A percentile compares a stretch with the other conserved stretches of the same genome.
These are phyloP conservation scores for Pythium aquatile DNA, from an alignment of 352 stramenopile species.

Conservation along the genomic window DNA sequence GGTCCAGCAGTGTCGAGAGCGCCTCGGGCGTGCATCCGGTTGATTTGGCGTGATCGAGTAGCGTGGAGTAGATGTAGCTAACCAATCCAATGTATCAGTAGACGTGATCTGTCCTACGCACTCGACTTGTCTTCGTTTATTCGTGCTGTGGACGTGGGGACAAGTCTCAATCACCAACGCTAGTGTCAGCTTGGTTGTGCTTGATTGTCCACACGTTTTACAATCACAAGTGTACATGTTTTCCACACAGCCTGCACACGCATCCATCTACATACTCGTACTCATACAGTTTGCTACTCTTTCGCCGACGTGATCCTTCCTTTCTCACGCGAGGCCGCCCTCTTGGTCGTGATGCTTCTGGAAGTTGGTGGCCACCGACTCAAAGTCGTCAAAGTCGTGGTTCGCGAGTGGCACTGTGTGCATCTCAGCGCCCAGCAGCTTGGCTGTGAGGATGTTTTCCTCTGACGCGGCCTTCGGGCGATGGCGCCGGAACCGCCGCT, in stretches of 20 bases:
- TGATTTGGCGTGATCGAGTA: conserved; percentile 12
- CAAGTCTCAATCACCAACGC: no score
- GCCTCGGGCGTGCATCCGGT: conserved; percentile 15
- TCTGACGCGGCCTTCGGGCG: conserved; percentile 21
- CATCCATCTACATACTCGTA: background rate
- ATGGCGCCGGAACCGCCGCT: conserved; percentile 16
- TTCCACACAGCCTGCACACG: background rate
- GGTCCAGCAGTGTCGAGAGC: conserved; percentile 23
- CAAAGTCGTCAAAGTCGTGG: conserved; percentile 29
- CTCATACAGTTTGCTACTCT: background rate
- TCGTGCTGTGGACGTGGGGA: no score
- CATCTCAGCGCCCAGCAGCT: conserved; percentile 20
- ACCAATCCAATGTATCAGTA: no score
- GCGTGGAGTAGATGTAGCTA: background rate
- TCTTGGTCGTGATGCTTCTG: conserved; percentile 17
- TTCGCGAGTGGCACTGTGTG: background rate
- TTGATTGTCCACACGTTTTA: no score
- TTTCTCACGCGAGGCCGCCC: conserved; percentile 6
- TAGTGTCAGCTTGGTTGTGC: no score
- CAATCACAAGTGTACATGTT: no score
- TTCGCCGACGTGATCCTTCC: no score
- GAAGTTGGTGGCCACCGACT: conserved; percentile 18
- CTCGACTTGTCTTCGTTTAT: no score
- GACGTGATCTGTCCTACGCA: no score
- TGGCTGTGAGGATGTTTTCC: conserved; percentile 27